These are phyloP conservation scores for Termitomyces sp. DNA, from an alignment of 768 basidiomycete species.

Conservation along the genomic window DNA sequence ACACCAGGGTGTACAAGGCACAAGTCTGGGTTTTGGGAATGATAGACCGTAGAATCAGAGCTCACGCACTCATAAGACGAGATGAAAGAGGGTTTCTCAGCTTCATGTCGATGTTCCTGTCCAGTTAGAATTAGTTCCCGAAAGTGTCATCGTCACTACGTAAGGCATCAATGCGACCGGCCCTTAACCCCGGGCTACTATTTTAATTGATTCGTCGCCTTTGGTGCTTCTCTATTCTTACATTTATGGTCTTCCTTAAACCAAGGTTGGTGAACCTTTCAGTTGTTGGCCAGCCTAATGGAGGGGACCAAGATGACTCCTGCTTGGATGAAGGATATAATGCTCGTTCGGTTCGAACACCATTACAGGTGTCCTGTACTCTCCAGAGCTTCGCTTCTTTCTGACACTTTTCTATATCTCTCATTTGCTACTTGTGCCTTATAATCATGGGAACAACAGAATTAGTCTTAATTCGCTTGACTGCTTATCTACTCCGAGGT, in stretches of 20 bases:
- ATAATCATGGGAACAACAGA: conserved; percentile 8
- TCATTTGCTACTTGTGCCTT: conserved; percentile 5
- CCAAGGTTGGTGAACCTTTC: conserved; percentile 56
- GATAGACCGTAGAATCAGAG: conserved; percentile 4
- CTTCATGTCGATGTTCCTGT: conserved; percentile 13
- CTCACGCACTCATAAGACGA: conserved; percentile 11
- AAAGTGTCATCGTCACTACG: conserved; percentile 12
- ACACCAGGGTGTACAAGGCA: conserved; percentile 5
- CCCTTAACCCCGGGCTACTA: conserved; percentile 34
- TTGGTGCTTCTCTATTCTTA: conserved; percentile 13
- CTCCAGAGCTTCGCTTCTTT: conserved; percentile 51
- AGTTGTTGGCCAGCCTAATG: conserved; percentile 63
- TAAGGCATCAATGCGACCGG: conserved; percentile 20
- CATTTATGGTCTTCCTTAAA: conserved; percentile 46
- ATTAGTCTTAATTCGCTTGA: conserved; percentile 3
- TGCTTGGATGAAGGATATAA: conserved; percentile 59
- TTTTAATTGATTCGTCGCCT: conserved; percentile 1
- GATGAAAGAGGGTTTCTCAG: conserved; percentile 16
- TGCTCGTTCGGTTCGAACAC: conserved; percentile 39
- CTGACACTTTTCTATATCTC: conserved; percentile 32
- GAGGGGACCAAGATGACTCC: conserved; percentile 65
- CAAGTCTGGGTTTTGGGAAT: not conserved
- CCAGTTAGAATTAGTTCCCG: conserved; percentile 5
- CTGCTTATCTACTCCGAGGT: not conserved
- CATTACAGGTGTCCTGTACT: conserved; percentile 18